Evolutionary conservation across 345 rosid species (phyloP), one percentile per base, ranked within the genome.

Genomic region (Rhodamnia argentea): DNA sequence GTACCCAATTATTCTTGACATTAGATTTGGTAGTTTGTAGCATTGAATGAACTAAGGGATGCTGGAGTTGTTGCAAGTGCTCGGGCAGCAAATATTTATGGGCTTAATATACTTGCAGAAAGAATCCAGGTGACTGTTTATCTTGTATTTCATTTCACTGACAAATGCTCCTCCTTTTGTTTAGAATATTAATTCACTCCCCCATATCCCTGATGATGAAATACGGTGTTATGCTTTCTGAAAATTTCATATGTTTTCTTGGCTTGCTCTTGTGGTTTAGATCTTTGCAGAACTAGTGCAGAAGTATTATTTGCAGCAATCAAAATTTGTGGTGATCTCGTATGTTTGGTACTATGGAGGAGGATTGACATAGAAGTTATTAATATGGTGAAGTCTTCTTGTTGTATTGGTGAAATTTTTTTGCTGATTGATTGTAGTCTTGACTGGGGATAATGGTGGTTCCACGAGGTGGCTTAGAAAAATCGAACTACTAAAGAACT

Each of bases 41-140:
- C 96, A 70, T 84, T 84, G 78, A 92, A 89, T 55, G 85, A 87
- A 83, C 88, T 90, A 85, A 89, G 89, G 83, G 96, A 95, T 85
- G 92, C 94, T 56, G 98, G 95, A 58, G 96, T 91, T 16, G 86
- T 96, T 44, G 98, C 98, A 7, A 93, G 96, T 82, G 92, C 92
- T 64, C 94, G 95, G 88, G 98, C 98, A 82, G 93, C 96, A 13
- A 93, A 93, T 85, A 89, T 96, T 23, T 96, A 96, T 88, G 98
- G 96, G 56, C 94, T 96, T 26, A 90, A 91, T 51, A 85, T 96
- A 51, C 94, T 94, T 51, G 93, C 98, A 10, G 93, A 93, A 86
- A 92, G 87, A 54, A 90, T 94, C 85, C 98, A 95, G 94, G 95
- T 86, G 85, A 60, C 57, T 85, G 27, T 7, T 16, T 13, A 81